Percentiles rank a stretch among this genome's conserved stretches.
These are phyloP conservation scores for Tardiomyces depauwii DNA, from an alignment of 1,139 yeast species.

Conservation along the genomic window DNA sequence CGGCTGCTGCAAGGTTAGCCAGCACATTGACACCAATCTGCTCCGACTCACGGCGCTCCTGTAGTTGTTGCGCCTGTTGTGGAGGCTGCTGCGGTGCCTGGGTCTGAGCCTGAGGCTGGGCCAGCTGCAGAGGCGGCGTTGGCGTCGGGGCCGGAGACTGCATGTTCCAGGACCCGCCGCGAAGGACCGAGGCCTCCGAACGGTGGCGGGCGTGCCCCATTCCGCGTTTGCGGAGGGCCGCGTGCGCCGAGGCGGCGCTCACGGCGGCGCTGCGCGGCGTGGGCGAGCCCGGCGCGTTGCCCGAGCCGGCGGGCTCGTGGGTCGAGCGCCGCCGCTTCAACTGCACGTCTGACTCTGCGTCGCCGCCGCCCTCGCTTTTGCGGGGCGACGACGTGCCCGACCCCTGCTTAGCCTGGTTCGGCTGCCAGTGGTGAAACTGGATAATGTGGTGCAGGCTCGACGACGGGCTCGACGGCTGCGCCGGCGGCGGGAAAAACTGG, in stretches of 20 bases:
- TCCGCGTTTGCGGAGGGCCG: constrained; percentile 11
- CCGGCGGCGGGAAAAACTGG: neutral
- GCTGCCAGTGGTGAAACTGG: constrained; percentile 41
- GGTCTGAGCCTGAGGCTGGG: neutral
- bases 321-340: constrained; percentile 11
- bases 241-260: constrained; percentile 9
- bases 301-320: constrained; percentile 3
- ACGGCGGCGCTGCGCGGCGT: constrained; percentile 9
- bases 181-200: constrained; percentile 17
- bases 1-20: neutral
- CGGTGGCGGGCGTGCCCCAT: constrained; percentile 22
- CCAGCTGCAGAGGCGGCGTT: neutral
- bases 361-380: constrained; percentile 5
- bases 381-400: constrained; percentile 3
- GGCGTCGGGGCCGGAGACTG: neutral
- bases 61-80: neutral
- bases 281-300: constrained; percentile 8
- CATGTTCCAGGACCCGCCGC: constrained; percentile 5
- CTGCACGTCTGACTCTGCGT: constrained; percentile 8
- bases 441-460: constrained; percentile 20
- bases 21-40: neutral
- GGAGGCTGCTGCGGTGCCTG: no score
- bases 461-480: neutral
- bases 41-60: neutral
- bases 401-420: constrained; percentile 3